phyloP scores from a whole-genome alignment of 345 rosid genomes.

The Eucalyptus dawsonii region DNA sequence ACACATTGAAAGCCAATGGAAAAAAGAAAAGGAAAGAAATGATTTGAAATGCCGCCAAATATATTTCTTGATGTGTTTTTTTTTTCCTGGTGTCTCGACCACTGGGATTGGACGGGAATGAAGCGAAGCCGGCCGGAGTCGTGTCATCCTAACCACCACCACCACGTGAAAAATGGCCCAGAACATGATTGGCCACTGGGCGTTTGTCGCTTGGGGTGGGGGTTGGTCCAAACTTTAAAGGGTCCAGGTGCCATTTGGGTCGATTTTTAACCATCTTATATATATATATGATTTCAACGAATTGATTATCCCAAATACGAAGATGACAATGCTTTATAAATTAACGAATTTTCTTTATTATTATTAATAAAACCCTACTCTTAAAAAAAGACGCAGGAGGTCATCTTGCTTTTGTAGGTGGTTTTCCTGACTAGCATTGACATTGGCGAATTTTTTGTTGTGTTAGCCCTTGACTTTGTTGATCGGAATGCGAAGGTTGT shows the following conservation, averaged over 20 bases:
- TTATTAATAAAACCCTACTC: neutral
- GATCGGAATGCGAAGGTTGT: neutral
- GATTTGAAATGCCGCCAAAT: neutral
- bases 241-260: neutral
- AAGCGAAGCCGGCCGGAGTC: neutral
- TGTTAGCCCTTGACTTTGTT: neutral
- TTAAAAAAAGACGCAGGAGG: accelerated
- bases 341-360: neutral
- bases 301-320: neutral
- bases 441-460: accelerated
- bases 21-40: neutral
- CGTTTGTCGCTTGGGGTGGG: neutral
- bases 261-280: neutral
- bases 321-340: neutral
- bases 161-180: neutral
- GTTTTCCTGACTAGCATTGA: neutral
- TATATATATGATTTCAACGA: neutral
- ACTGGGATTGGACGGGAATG: neutral
- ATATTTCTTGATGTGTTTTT: neutral
- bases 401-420: neutral
- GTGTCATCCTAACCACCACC: neutral
- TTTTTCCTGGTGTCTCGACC: neutral
- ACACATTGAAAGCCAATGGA: neutral
- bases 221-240: neutral
- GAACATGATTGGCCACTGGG: neutral